Conservation (phyloP, 2,329 filamentous ascomycete species). For the Akanthomyces lecanii region DNA sequence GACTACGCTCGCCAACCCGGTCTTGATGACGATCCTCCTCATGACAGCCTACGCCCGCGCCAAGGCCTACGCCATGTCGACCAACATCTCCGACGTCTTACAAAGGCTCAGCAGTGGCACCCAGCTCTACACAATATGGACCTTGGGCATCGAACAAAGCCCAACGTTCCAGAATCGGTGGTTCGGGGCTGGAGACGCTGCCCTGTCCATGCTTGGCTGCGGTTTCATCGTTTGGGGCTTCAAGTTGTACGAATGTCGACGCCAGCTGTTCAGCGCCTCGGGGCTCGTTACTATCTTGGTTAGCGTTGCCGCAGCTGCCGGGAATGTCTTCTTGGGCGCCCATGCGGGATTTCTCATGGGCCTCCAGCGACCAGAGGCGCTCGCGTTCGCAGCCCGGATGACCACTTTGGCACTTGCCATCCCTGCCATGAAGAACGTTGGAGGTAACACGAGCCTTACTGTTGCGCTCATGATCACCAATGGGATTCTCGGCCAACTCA, state of each 20-base stretch:
- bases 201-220: constrained; percentile 45
- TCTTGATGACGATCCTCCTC: constrained; percentile 43
- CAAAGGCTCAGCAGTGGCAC: constrained; percentile 31
- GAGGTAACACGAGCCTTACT: constrained; percentile 44
- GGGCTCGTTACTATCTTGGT: constrained; percentile 38
- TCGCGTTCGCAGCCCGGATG: constrained; percentile 47
- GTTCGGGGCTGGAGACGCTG: constrained; percentile 47
- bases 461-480: constrained; percentile 49
- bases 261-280: constrained; percentile 40
- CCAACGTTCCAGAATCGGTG: constrained; percentile 24
- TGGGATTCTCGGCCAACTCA: constrained; percentile 42
- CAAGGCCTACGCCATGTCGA: constrained; percentile 32
- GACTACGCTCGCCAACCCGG: constrained; percentile 43
- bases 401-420: constrained; percentile 48
- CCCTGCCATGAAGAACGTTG: constrained; percentile 42
- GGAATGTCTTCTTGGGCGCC: constrained; percentile 42
- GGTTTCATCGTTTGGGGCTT: constrained; percentile 51
- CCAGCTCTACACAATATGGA: constrained; percentile 35
- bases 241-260: constrained; percentile 48
- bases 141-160: constrained; percentile 18
- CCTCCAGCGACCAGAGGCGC: constrained; percentile 30
- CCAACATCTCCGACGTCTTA: constrained; percentile 29
- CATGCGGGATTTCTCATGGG: constrained; percentile 34
- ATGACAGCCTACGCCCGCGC: constrained; percentile 41
- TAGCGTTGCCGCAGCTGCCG: constrained; percentile 34